Conservation (phyloP, 306 rosid species). For the Cotoneaster glaucophyllus region DNA sequence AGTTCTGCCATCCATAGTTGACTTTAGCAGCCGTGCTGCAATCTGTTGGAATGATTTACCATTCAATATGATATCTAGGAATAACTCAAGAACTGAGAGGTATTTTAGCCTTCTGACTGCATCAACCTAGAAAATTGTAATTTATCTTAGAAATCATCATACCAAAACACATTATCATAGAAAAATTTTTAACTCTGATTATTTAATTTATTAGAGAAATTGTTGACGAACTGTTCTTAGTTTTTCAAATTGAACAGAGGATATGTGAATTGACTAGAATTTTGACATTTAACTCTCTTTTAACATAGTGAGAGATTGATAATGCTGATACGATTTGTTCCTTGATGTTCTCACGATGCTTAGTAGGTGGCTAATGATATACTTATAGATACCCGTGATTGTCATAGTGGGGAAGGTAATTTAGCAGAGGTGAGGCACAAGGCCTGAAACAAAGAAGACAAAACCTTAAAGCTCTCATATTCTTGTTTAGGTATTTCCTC, state of each 20-base stretch:
- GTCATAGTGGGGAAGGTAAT: not conserved
- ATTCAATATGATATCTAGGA: not conserved
- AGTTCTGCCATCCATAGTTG: not conserved
- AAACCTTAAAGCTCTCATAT: not conserved
- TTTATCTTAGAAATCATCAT: not conserved
- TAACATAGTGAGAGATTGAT: too few relatives aligned
- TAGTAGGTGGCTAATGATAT: not conserved
- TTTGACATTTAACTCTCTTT: too few relatives aligned
- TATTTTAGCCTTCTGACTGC: not conserved
- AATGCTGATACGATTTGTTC: not conserved
- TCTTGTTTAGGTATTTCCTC: not conserved
- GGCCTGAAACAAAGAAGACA: not conserved
- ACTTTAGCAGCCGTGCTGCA: not conserved
- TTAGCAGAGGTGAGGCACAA: not conserved
- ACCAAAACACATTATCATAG: not conserved
- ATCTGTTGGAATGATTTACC: not conserved
- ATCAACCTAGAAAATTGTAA: not conserved
- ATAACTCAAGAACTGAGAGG: not conserved
- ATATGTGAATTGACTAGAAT: not conserved
- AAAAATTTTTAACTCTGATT: not conserved
- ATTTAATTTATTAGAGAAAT: not conserved
- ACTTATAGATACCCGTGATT: not conserved
- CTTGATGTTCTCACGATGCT: not conserved
- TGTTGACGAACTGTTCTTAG: not conserved
- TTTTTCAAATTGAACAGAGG: not conserved